Evolutionary conservation across 257 asterid genomes (phyloP).

Genomic region (Ehretia macrophylla): DNA sequence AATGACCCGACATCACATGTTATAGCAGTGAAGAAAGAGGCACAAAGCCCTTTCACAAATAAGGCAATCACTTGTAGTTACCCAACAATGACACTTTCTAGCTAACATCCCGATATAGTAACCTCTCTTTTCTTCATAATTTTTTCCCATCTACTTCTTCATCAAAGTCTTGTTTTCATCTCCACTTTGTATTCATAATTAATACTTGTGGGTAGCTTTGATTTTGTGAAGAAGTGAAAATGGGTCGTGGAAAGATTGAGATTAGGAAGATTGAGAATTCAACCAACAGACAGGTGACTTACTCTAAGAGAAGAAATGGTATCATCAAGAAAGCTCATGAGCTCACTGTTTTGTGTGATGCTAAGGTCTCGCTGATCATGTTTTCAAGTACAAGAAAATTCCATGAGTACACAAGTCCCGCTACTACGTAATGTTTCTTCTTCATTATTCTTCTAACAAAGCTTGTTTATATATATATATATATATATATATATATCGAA

Average conservation of each 20-base stretch:
- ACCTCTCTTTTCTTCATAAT: constrained; percentile 3
- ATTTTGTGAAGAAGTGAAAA: background rate
- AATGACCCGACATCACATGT: constrained; percentile 23
- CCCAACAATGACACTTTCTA: constrained; percentile 19
- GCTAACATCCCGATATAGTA: constrained; percentile 26
- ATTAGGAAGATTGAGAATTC: constrained; percentile 47
- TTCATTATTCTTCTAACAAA: background rate
- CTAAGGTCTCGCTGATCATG: constrained; percentile 54
- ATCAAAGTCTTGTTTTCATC: background rate
- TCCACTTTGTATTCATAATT: background rate
- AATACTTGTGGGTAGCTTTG: background rate
- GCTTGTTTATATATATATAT: background rate
- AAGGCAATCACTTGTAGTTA: constrained; percentile 15
- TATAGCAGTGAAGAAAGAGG: background rate
- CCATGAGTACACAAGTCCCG: constrained; percentile 46
- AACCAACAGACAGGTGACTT: constrained; percentile 48
- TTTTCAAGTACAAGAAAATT: constrained; percentile 37
- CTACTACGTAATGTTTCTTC: constrained; percentile 33
- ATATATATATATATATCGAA: too few relatives aligned
- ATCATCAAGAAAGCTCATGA: constrained; percentile 60
- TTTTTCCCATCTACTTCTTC: background rate
- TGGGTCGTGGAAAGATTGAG: constrained; percentile 49
- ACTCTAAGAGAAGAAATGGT: constrained; percentile 49
- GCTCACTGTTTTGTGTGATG: constrained; percentile 51
- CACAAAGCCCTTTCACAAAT: constrained; percentile 19